These are phyloP conservation scores for Trichoderma erinaceum DNA, from an alignment of 495 filamentous ascomycete genomes.

Conservation along the genomic window DNA sequence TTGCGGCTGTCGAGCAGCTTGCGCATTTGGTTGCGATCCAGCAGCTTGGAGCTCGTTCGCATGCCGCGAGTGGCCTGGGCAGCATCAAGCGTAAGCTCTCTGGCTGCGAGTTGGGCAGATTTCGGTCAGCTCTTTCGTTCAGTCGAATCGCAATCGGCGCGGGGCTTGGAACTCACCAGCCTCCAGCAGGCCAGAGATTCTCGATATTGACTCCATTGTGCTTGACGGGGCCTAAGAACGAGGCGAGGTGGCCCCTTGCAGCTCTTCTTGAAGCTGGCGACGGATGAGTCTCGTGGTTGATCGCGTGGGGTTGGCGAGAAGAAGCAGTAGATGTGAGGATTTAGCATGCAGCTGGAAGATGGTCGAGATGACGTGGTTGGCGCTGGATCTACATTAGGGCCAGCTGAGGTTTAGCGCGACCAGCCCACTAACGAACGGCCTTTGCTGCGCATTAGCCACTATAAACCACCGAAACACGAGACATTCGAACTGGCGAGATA, in stretches of 20 bases:
- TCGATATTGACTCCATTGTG: conserved; percentile 86
- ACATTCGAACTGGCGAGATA: too few relatives aligned
- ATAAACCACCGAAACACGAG: too few relatives aligned
- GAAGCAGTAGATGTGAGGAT: background rate
- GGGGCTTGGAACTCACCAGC: conserved; percentile 55
- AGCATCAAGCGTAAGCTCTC: conserved; percentile 94
- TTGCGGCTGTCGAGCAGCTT: conserved; percentile 90
- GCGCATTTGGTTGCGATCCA: conserved; percentile 67
- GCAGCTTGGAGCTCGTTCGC: conserved; percentile 42
- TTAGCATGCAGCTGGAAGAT: background rate
- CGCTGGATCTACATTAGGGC: conserved; percentile 15
- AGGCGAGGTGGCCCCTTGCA: background rate
- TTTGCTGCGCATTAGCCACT: background rate
- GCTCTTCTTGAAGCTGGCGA: background rate
- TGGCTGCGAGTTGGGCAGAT: conserved; percentile 49
- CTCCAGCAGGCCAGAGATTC: conserved; percentile 89
- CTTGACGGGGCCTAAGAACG: background rate
- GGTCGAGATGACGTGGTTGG: background rate
- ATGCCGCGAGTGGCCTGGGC: conserved; percentile 66
- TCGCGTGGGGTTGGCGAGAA: background rate
- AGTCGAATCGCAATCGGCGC: background rate
- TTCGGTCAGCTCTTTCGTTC: conserved; percentile 12
- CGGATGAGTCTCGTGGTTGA: background rate
- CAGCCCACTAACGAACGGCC: background rate
- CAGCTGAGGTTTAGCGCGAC: background rate